A percentile compares a stretch with the other conserved stretches of the same genome.
These are phyloP conservation scores for Flaveria robusta DNA, from an alignment of 129 eudicot genomes.

Conservation along the genomic window DNA sequence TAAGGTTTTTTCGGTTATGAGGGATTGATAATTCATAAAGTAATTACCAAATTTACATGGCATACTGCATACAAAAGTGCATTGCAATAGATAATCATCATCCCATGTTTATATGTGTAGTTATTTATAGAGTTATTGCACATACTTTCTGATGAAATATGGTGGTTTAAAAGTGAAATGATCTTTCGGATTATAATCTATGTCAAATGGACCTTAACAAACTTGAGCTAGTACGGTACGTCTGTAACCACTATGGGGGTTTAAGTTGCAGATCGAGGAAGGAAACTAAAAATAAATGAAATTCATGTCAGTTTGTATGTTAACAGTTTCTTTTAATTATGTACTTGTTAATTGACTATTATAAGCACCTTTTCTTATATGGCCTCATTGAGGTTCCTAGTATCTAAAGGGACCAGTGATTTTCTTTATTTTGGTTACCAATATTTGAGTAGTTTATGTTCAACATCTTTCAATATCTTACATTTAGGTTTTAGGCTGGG, in stretches of 20 bases:
- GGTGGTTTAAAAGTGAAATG: slow-evolving; percentile 1
- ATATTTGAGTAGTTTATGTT: too few species aligned
- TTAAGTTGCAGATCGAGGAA: slow-evolving; percentile 1
- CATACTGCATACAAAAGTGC: background rate
- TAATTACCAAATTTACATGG: background rate
- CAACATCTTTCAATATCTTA: background rate
- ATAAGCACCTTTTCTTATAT: background rate
- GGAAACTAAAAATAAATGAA: background rate
- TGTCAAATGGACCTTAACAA: background rate
- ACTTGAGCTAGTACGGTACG: background rate
- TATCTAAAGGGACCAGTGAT: too few species aligned
- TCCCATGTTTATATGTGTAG: slow-evolving; percentile 10
- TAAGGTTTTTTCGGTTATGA: background rate
- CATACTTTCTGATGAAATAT: background rate
- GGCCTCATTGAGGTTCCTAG: background rate
- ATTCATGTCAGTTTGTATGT: background rate
- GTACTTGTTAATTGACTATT: background rate
- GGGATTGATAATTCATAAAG: background rate
- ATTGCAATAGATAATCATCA: background rate
- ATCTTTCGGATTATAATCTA: background rate
- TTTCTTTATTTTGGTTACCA: too few species aligned
- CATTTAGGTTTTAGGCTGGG: background rate
- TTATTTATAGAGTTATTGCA: background rate
- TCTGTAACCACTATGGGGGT: background rate
- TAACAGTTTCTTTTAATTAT: background rate